phyloP scores from a whole-genome alignment of 139 green algal genomes.

The Chlamydomonas eustigma region DNA sequence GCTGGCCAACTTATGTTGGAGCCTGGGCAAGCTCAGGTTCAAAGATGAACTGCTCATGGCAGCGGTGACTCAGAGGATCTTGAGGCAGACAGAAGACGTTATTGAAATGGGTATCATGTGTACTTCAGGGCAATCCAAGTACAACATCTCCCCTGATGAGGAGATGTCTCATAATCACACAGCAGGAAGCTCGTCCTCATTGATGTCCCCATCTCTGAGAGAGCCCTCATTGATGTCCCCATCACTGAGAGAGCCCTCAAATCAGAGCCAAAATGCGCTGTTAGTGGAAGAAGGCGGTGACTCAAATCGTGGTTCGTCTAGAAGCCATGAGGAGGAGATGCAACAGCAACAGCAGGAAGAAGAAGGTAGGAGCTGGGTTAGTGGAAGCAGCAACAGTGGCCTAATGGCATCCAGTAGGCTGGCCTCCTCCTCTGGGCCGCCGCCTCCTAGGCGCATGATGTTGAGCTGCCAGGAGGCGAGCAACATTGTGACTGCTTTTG shows the following conservation, averaged over 20 bases:
- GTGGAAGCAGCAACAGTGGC: no score
- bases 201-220: background rate
- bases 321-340: no score
- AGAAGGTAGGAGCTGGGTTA: no score
- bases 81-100: background rate
- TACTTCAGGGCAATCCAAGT: no score
- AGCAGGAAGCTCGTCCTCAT: no score
- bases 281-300: background rate
- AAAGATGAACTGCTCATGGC: background rate
- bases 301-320: background rate
- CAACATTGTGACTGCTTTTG: background rate
- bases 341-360: no score
- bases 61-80: background rate
- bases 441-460: background rate
- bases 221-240: background rate
- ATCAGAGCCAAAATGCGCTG: no score
- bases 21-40: background rate
- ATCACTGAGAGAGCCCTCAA: background rate
- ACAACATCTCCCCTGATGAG: no score
- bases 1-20: slow-evolving; percentile 3
- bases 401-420: no score
- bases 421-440: background rate
- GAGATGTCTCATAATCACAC: no score
- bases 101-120: background rate
- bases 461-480: background rate